Evolutionary conservation across 2,329 filamentous ascomycete genomes (phyloP), one percentile per base, ranked within the genome.

Genomic region (Colletotrichum cordylinicola): DNA sequence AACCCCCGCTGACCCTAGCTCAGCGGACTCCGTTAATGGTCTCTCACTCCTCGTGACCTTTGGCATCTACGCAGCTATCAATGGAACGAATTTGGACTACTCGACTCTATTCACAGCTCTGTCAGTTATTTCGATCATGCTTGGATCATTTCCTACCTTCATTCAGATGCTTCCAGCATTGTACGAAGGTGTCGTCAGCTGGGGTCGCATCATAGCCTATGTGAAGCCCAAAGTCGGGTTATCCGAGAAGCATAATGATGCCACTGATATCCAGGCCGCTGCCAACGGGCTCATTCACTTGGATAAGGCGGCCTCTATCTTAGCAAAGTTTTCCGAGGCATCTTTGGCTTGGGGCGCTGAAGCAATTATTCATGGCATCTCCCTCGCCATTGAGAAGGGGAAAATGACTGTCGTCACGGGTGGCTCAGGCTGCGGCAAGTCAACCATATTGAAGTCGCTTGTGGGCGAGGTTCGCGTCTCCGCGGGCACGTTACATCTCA

Each of bases 231-330:
- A 58, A 12, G 13, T 12, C 27, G 18, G 3, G n/a, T 52, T 4
- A n/a, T 4, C 6, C 8, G 43, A 52, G 21, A 13, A 2, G 43
- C n/a, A 52, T 52, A 52, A 48, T 18, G 39, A 43, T 5, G 18
- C 39, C 5, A 43, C 43, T 2, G 43, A 13, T 4, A 15, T 35
- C 4, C 12, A 35, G 33, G 13, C 33, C 12, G 33, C 10, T 48
- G 3, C n/a, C n/a, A 52, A 10, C 43, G 43, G 43, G 1, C n/a
- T 21, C 0, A 1, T 52, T 52, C n/a, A 13, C n/a, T 0, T 8
- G 0, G 43, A 52, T 21, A 52, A 52, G n/a, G 1, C 21, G 21
- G 10, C 3, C 0, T 52, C 43, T 52, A 1, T 21, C n/a, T 52
- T 52, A 8, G 43, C 43, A 52, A 58, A 0, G 18, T 18, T 58